Evolutionary conservation across 495 filamentous ascomycete species (phyloP).

Genomic region (Penicillium pancosmium): DNA sequence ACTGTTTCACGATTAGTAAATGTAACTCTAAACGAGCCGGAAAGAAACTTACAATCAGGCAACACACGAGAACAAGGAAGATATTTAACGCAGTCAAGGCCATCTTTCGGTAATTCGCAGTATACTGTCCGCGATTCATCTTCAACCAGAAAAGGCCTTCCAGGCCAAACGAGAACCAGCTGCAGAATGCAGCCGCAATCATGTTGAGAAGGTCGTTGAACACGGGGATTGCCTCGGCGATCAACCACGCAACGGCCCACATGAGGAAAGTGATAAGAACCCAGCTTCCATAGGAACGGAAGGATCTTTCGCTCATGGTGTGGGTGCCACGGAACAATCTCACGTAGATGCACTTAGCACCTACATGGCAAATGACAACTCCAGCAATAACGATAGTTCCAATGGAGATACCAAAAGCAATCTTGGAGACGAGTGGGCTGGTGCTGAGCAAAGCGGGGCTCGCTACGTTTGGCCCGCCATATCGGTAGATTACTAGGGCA

Average conservation of each 20-base stretch:
- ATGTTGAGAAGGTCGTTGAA: slow-evolving; percentile 63
- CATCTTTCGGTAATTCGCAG: slow-evolving; percentile 45
- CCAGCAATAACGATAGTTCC: slow-evolving; percentile 70
- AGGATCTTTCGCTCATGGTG: slow-evolving; percentile 58
- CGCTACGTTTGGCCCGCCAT: slow-evolving; percentile 63
- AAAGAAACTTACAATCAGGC: slow-evolving; percentile 31
- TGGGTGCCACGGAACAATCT: slow-evolving; percentile 56
- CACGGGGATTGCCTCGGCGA: slow-evolving; percentile 70
- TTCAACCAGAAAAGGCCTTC: slow-evolving; percentile 39
- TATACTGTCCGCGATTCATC: slow-evolving; percentile 57
- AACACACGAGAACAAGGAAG: slow-evolving; percentile 55
- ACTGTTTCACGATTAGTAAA: slow-evolving; percentile 25
- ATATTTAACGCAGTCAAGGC: slow-evolving; percentile 48
- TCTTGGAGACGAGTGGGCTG: slow-evolving; percentile 60
- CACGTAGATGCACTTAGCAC: slow-evolving; percentile 63
- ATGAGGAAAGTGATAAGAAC: slow-evolving; percentile 55
- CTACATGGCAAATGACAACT: slow-evolving; percentile 67
- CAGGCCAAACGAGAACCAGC: slow-evolving; percentile 43
- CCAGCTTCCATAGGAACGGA: slow-evolving; percentile 54
- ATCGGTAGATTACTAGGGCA: slow-evolving; percentile 69
- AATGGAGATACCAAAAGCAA: slow-evolving; percentile 75
- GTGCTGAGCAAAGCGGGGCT: slow-evolving; percentile 72
- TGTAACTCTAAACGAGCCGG: too few species aligned
- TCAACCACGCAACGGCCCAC: slow-evolving; percentile 66
- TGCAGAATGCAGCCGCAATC: slow-evolving; percentile 38